phyloP scores from a whole-genome alignment of 257 asterid genomes.

The Mentha longifolia region DNA sequence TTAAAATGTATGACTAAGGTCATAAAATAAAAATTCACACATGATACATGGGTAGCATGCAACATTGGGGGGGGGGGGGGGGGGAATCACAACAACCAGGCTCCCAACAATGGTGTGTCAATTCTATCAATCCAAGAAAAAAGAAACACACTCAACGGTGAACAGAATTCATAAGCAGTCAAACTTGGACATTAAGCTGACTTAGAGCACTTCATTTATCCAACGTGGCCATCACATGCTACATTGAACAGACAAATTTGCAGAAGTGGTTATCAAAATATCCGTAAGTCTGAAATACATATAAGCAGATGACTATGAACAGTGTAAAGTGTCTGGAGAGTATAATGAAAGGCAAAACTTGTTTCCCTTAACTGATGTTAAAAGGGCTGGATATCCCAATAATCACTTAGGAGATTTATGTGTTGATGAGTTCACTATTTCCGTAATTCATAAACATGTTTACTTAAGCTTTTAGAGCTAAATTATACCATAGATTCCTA shows the following conservation, averaged over 20 bases:
- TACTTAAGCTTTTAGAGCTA: background rate
- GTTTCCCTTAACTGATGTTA: background rate
- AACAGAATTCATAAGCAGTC: no score
- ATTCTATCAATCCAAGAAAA: background rate
- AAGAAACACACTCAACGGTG: conserved; percentile 3
- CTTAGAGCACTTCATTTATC: background rate
- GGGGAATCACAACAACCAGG: background rate
- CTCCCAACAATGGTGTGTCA: background rate
- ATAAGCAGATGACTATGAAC: background rate
- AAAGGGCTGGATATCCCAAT: conserved; percentile 12
- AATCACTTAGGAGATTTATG: no score
- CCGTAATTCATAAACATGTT: no score
- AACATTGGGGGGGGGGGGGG: background rate
- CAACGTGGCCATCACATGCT: conserved; percentile 1
- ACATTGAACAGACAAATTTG: background rate
- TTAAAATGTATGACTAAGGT: background rate
- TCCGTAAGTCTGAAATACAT: no score
- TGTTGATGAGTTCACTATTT: no score
- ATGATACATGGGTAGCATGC: background rate
- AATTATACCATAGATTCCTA: background rate
- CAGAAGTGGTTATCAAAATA: background rate
- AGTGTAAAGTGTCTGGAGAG: background rate
- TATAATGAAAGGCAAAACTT: background rate
- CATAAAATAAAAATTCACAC: conserved; percentile 7
- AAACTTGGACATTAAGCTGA: no score